phyloP scores from a whole-genome alignment of 2,329 filamentous ascomycete genomes.

The Thyridium curvatum region DNA sequence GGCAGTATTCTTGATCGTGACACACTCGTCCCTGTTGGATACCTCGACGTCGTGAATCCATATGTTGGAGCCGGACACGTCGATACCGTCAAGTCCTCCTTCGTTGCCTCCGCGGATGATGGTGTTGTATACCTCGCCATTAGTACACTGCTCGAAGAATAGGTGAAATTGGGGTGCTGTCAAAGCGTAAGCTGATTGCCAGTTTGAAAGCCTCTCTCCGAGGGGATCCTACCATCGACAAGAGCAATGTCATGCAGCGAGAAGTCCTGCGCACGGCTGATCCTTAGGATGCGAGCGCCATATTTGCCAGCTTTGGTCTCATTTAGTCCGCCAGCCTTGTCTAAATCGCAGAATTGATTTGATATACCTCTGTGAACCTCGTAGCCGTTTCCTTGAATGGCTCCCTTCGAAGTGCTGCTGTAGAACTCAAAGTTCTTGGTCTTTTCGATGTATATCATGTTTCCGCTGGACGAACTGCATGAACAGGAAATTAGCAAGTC shows the following conservation, averaged over 20 bases:
- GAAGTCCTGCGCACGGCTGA: constrained; percentile 34
- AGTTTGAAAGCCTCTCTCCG: no score
- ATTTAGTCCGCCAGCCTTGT: no score
- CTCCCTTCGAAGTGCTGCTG: constrained; percentile 32
- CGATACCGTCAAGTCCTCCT: constrained; percentile 49
- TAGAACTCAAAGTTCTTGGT: constrained; percentile 40
- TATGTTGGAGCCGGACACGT: constrained; percentile 47
- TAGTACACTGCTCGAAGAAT: constrained; percentile 25
- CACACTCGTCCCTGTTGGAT: constrained; percentile 56
- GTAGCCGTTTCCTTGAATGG: constrained; percentile 43
- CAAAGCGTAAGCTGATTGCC: no score
- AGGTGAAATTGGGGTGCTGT: constrained; percentile 12
- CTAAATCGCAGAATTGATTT: background rate
- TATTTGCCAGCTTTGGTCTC: constrained; percentile 10
- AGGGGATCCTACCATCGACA: constrained; percentile 35
- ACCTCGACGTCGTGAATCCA: constrained; percentile 55
- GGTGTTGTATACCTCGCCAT: constrained; percentile 48
- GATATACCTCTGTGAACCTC: constrained; percentile 29
- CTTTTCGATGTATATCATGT: constrained; percentile 17
- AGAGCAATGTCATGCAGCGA: constrained; percentile 41
- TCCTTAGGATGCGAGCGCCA: constrained; percentile 39
- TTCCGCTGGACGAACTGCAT: constrained; percentile 7
- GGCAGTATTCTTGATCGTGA: constrained; percentile 31
- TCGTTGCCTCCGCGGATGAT: constrained; percentile 42
- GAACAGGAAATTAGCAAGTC: background rate